These are phyloP conservation scores for Populus hybrid DNA, from an alignment of 441 rosid species.

Conservation along the genomic window DNA sequence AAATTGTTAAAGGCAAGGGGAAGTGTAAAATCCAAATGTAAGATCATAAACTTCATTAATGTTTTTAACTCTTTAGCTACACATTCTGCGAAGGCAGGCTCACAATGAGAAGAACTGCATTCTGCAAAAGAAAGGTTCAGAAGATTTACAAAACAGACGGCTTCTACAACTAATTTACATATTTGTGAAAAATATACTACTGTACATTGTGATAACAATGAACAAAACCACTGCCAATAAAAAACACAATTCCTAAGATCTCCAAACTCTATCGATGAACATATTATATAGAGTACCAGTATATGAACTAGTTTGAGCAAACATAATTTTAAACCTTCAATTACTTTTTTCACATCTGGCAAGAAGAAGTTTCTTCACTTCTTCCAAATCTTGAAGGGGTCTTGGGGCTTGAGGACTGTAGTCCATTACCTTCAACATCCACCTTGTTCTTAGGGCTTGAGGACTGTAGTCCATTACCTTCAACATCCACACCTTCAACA, in stretches of 20 bases:
- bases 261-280: neutral
- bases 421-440: constrained; percentile 23
- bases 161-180: neutral
- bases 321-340: neutral
- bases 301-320: neutral
- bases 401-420: neutral
- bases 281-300: neutral
- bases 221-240: neutral
- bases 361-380: neutral
- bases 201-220: neutral
- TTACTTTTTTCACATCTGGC: neutral
- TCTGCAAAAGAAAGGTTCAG: too few relatives aligned
- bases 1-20: too few relatives aligned
- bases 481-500: constrained; percentile 11
- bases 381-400: neutral
- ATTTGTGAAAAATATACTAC: neutral
- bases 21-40: neutral
- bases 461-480: too few relatives aligned
- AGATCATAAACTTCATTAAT: neutral
- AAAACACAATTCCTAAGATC: neutral
- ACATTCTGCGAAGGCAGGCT: neutral
- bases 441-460: neutral
- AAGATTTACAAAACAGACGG: neutral
- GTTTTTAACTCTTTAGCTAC: neutral
- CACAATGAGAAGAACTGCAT: too few relatives aligned